Base-by-base conservation (phyloP, 2,329 filamentous ascomycete genomes). In the Fusarium dimerum region DNA sequence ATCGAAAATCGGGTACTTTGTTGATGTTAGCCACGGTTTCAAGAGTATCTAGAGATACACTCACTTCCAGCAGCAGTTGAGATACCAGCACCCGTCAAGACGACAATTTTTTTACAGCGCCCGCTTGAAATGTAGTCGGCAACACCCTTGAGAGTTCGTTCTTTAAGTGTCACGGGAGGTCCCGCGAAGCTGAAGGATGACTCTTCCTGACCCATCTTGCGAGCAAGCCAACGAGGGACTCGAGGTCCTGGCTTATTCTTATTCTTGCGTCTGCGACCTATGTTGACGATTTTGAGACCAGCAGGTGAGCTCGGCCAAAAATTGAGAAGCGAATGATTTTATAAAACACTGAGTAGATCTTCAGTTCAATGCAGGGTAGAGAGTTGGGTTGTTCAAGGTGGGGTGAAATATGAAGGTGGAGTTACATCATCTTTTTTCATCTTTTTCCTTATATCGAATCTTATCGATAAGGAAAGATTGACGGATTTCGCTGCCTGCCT, bases 31-130 rank as follows among this genome's bases (percentile, higher is more conserved):
- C 51, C n/a, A 16, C 18, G 8, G 42, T 18, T 10, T 40, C 34
- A 11, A 43, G 1, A 20, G n/a, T 40, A 34, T 18, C 15, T 13
- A 40, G 15, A 13, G 17, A 36, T 16, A 8, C 5, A 55, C 64
- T 41, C 71, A 84, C 81, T 87, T 51, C 85, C 85, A 50, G 84
- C 84, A 10, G 83, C 81, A 1, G 89, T 93, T 30, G 87, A 90
- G 61, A 97, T 95, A 44, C 93, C 93, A 12, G 93, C 92, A 52
- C 93, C 93, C 3, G 89, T 92, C 84, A 97, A 85, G 56, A 97
- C 88, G 20, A 96, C 90, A 51, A 99, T 88, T 45, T 81, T 81
- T 64, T 81, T 81, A 34, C 81, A 85, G 45, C 80, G 71, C 43
- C 86, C 88, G 64, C 85, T 79, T 60, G 83, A 85, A 71, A 99